phyloP scores from a whole-genome alignment of 768 basidiomycete genomes.

The Lepiota brunneoincarnata region DNA sequence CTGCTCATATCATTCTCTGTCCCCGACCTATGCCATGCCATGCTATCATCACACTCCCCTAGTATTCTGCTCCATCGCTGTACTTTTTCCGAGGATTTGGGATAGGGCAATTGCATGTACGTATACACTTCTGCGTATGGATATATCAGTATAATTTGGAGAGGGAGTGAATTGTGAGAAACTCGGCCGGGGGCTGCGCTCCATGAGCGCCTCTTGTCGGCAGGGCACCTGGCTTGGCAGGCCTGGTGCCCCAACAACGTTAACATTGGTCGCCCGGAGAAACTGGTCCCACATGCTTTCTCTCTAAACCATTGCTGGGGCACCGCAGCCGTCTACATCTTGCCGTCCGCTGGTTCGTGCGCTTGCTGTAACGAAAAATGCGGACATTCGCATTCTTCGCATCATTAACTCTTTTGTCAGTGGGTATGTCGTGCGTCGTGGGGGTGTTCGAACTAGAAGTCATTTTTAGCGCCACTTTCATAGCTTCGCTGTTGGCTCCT shows the following conservation, averaged over 20 bases:
- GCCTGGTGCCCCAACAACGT: too few species aligned
- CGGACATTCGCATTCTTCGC: background rate
- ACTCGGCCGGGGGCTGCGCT: too few species aligned
- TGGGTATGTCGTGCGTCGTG: background rate
- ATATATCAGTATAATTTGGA: background rate
- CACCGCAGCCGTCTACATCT: too few species aligned
- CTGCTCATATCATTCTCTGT: background rate
- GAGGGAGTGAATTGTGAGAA: too few species aligned
- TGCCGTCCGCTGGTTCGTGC: too few species aligned
- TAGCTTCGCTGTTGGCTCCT: background rate
- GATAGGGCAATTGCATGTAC: background rate
- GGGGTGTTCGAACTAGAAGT: too few species aligned
- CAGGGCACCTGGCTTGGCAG: too few species aligned
- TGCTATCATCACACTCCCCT: background rate
- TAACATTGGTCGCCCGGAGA: too few species aligned
- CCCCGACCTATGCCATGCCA: background rate
- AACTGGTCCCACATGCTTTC: too few species aligned
- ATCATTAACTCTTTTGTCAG: background rate
- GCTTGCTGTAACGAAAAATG: background rate
- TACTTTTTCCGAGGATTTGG: background rate
- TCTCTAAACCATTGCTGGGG: too few species aligned
- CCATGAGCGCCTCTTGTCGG: too few species aligned
- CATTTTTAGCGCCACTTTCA: too few species aligned
- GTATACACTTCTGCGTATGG: background rate
- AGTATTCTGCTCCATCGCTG: background rate